Conservation (phyloP, 352 stramenopile species). For the Globisporangium uncinulatum region DNA sequence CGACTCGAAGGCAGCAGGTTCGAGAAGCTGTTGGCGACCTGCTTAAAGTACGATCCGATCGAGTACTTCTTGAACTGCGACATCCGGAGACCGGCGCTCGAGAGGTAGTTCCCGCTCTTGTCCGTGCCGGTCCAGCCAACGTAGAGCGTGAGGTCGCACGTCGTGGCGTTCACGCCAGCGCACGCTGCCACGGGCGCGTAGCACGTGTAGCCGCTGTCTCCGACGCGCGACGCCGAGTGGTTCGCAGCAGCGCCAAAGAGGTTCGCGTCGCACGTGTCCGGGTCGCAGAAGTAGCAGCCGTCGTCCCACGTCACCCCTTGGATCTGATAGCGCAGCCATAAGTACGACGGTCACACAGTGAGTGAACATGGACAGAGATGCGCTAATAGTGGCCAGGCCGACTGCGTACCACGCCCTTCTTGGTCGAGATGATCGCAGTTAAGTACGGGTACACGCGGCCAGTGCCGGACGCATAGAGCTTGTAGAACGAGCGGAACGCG, state of each 20-base stretch:
- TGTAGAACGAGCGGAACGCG: slow-evolving; percentile 61
- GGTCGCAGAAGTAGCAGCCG: slow-evolving; percentile 69
- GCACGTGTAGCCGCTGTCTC: slow-evolving; percentile 58
- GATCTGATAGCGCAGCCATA: no score
- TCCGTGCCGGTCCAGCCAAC: slow-evolving; percentile 79
- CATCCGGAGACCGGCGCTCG: slow-evolving; percentile 68
- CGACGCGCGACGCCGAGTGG: slow-evolving; percentile 33
- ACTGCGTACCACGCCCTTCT: slow-evolving; percentile 44
- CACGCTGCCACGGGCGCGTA: slow-evolving; percentile 38
- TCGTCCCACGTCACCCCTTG: slow-evolving; percentile 81
- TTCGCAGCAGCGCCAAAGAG: slow-evolving; percentile 52
- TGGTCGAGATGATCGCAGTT: slow-evolving; percentile 76
- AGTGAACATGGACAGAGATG: not conserved
- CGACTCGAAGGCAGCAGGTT: slow-evolving; percentile 39
- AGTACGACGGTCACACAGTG: no score
- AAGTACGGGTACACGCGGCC: slow-evolving; percentile 61
- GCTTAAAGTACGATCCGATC: slow-evolving; percentile 71
- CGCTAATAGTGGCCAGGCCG: no score
- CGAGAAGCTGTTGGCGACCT: slow-evolving; percentile 47
- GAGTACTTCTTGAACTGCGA: slow-evolving; percentile 84
- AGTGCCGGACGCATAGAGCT: slow-evolving; percentile 50
- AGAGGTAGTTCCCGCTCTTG: slow-evolving; percentile 71
- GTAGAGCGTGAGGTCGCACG: slow-evolving; percentile 71
- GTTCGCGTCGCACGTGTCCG: slow-evolving; percentile 57
- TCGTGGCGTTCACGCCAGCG: slow-evolving; percentile 28